Conservation (phyloP, 2,329 filamentous ascomycete genomes). For the Fusarium sp. region DNA sequence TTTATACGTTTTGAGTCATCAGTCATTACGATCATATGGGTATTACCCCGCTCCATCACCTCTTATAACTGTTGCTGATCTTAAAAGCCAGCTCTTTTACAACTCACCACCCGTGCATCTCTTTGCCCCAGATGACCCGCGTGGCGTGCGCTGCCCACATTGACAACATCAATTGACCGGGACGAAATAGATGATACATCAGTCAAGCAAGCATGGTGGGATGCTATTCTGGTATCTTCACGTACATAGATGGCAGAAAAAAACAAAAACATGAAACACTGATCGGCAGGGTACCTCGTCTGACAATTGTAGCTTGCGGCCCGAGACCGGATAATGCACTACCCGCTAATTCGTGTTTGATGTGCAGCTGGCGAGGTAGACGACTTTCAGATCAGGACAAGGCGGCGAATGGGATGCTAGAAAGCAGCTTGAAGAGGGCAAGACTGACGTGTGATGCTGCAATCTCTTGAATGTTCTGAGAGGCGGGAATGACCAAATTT, state of each 20-base stretch:
- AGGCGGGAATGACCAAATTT: constrained; percentile 29
- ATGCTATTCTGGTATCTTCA: constrained; percentile 20
- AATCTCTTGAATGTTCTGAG: constrained; percentile 16
- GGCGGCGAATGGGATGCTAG: constrained; percentile 3
- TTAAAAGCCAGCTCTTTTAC: neutral
- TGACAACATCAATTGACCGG: neutral
- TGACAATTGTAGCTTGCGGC: constrained; percentile 18
- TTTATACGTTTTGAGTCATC: too few relatives aligned
- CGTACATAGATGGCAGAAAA: constrained; percentile 7
- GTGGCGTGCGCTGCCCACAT: too few relatives aligned
- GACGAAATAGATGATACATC: neutral
- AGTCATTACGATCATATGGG: constrained; percentile 1
- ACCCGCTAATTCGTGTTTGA: constrained; percentile 17
- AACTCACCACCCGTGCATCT: constrained; percentile 7
- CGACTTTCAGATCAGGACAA: neutral
- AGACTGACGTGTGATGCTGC: constrained; percentile 35
- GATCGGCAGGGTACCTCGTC: constrained; percentile 30
- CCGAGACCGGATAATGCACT: constrained; percentile 24
- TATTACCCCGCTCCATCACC: constrained; percentile 6
- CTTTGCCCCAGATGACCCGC: neutral
- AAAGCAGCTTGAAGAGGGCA: constrained; percentile 1
- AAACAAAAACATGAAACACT: constrained; percentile 32
- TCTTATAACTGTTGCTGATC: neutral
- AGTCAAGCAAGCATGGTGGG: neutral
- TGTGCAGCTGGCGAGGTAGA: constrained; percentile 17